A percentile compares a stretch with the other conserved stretches of the same genome.
Evolutionary conservation across 257 asterid genomes (phyloP).

Genomic region (Rhazya stricta): DNA sequence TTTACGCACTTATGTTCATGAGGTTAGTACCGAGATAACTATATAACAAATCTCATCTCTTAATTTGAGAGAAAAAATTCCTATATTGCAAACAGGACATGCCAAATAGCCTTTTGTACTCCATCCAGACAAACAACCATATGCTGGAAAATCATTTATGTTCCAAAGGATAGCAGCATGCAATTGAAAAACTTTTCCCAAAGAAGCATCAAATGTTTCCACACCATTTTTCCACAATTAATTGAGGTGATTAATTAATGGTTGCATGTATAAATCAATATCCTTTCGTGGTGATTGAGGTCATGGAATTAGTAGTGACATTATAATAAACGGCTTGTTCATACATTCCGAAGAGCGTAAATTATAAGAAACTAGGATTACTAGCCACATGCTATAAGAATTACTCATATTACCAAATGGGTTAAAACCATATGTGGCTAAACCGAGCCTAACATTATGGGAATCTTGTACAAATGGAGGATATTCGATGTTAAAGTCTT

Average conservation of each 20-base stretch:
- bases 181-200: no score
- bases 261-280: neutral
- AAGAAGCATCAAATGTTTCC: neutral
- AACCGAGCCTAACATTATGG: neutral
- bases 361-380: neutral
- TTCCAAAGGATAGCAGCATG: no score
- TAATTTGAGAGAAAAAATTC: neutral
- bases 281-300: neutral
- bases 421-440: neutral
- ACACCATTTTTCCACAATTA: neutral
- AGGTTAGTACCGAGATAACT: neutral
- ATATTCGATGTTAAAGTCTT: neutral
- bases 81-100: neutral
- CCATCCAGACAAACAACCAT: neutral
- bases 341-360: no score
- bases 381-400: neutral
- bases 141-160: no score
- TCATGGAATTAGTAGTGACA: neutral
- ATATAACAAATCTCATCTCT: neutral
- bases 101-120: neutral
- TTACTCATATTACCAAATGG: neutral
- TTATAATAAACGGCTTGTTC: neutral
- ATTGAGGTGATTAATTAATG: neutral
- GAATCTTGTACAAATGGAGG: neutral
- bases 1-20: neutral